Conservation (phyloP, 345 rosid genomes). For the Corchorus capsularis region DNA sequence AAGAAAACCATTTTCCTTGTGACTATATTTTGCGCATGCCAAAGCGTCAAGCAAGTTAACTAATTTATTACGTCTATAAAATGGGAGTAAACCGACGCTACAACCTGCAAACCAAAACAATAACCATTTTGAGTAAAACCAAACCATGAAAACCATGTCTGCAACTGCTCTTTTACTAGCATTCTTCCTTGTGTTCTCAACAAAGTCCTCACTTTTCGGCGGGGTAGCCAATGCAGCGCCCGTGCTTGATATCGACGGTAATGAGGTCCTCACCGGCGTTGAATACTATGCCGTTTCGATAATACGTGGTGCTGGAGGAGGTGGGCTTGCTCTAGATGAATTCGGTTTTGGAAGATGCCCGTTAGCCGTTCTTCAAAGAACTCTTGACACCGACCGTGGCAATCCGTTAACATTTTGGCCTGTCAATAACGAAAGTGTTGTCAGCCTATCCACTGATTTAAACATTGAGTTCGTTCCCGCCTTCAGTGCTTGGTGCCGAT, state of each 20-base stretch:
- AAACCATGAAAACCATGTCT: not conserved
- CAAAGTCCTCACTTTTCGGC: not conserved
- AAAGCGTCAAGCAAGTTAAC: too few relatives aligned
- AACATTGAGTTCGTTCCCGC: not conserved
- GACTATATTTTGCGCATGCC: too few relatives aligned
- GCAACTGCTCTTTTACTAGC: not conserved
- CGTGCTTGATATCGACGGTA: not conserved
- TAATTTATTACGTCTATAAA: too few relatives aligned
- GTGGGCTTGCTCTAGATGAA: not conserved
- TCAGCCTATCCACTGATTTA: not conserved
- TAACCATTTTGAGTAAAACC: too few relatives aligned
- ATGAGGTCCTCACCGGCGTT: not conserved
- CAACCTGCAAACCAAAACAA: too few relatives aligned
- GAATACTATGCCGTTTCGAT: not conserved
- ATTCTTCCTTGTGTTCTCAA: not conserved
- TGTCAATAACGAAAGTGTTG: not conserved
- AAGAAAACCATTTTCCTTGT: too few relatives aligned
- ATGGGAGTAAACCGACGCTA: too few relatives aligned
- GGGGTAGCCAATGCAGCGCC: not conserved
- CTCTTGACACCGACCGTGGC: accelerated
- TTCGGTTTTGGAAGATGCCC: not conserved
- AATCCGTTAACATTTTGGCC: not conserved
- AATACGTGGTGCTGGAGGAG: not conserved
- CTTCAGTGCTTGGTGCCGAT: not conserved
- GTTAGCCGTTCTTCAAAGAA: not conserved